Base-by-base conservation (phyloP, 163 green algal genomes). In the Scenedesmus sp. region DNA sequence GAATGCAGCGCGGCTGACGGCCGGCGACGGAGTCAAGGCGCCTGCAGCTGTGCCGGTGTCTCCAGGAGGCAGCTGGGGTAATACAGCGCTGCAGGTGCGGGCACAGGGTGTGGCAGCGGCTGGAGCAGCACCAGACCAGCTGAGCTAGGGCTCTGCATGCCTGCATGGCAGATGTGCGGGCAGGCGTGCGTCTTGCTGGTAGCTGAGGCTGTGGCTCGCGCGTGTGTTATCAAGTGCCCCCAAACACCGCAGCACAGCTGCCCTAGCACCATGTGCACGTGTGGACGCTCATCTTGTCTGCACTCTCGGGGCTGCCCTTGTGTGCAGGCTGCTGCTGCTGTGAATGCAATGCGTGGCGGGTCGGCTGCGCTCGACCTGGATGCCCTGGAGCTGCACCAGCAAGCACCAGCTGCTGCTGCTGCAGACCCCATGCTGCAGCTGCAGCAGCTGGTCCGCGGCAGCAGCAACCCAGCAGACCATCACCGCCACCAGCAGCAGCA, bases 1-100 rank as follows among this genome's bases (percentile, higher is more conserved):
- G 3, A 89, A 82, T 81, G 83, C 83, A 49, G 83, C 83, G 35
- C 40, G 61, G 10, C 42, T 89, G 83, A 44, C 83, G 49, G 82
- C 65, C 40, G 30, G 65, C 30, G 65, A 30, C 26, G 30, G 30
- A 10, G 30, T 40, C 30, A 76, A 76, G 65, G 65, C 30, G 65
- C 15, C 65, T 76, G 65, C 30, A 6, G 13, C 59, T 72, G 65
- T 40, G 30, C 6, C 65, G 65, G 15, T 40, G 65, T 76, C 65
- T 76, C 30, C 30, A 76, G 65, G 65, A 37, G 65, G 65, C 65
- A 76, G 65, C 65, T 76, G 65, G 65, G 7, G 65, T 30, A 76
- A 30, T 40, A 30, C 30, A 40, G 65, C 65, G 40, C 65, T 76
- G 65, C 65, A 76, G 65, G 65, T 76, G 53, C 12, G 20, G 40